Base-by-base conservation (phyloP, 768 basidiomycete genomes). In the Psilocybe sp. region DNA sequence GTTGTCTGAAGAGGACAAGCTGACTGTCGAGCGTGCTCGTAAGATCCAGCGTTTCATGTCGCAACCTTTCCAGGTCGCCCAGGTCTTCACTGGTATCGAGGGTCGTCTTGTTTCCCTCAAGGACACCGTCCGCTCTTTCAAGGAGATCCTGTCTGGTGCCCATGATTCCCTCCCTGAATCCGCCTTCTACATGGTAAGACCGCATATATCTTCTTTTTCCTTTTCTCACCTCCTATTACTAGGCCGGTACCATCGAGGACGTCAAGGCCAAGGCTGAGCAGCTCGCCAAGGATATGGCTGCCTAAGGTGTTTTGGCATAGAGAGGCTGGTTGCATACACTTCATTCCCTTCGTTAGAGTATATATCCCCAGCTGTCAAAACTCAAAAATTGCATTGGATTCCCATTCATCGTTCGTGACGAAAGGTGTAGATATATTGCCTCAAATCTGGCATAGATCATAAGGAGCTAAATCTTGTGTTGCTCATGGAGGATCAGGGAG, bases 21-120 rank as follows among this genome's bases (percentile, higher is more conserved):
- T 98, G 59, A 98, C 95, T 58, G 93, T 97, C 76, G 91, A 95
- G 77, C 93, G 94, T 72, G 95, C 93, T 56, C 92, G 94, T 71
- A 97, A 97, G 80, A 94, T 98, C 65, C 93, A 92, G 70, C 89
- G 93, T 79, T 98, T 98, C 91, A 98, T 99, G 97, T 98, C 94
- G 60, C 95, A 99, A 77, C 97, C 97, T 56, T 99, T 99, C 93
- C 90, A 92, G 69, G 96, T 98, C 69, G 97, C 95, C 50, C 93
- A 98, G 78, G 94, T 97, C 73, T 98, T 98, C 85, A 98, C 96
- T 66, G 96, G 96, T 79, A 95, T 92, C 65, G 95, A 97, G 79
- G 97, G 96, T 67, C 91, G 89, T 70, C 91, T 98, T 54, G 96
- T 99, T 33, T 79, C 95, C 12, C 77, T 99, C 58, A 98, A 98